These are phyloP conservation scores for Blastobotrys persicus DNA, from an alignment of 1,139 yeast genomes.

Conservation along the genomic window DNA sequence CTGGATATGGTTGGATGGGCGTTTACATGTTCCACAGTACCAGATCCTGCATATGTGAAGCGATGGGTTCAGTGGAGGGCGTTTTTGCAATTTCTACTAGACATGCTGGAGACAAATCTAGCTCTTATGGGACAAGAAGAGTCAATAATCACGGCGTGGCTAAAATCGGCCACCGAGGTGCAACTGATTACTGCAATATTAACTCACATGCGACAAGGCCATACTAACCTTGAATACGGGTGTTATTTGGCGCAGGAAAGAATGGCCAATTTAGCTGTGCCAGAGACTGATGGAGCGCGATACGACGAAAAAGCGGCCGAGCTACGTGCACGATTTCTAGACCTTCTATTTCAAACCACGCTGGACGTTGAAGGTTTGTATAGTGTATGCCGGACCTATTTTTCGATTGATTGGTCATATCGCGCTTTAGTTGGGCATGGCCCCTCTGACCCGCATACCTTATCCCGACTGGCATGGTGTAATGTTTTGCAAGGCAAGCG, in stretches of 20 bases:
- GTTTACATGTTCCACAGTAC: conserved; percentile 21
- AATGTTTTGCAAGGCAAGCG: not conserved
- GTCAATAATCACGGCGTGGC: conserved; percentile 9
- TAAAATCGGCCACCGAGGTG: not conserved
- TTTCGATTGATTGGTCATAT: conserved; percentile 2
- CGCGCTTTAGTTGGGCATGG: conserved; percentile 5
- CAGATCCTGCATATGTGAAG: conserved; percentile 15
- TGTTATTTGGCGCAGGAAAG: conserved; percentile 3
- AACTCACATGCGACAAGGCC: conserved; percentile 2
- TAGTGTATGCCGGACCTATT: not conserved
- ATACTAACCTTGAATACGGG: not conserved
- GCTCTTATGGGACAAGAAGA: not conserved
- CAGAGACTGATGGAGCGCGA: conserved; percentile 5
- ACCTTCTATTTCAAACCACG: conserved; percentile 8
- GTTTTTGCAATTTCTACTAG: conserved; percentile 18
- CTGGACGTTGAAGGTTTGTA: not conserved
- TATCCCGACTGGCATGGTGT: conserved; percentile 6
- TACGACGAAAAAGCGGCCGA: conserved; percentile 13
- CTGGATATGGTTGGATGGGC: conserved; percentile 26
- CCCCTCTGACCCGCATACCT: conserved; percentile 2
- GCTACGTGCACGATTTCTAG: conserved; percentile 16
- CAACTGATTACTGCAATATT: conserved; percentile 9
- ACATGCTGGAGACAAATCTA: conserved; percentile 19
- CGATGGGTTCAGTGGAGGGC: conserved; percentile 22
- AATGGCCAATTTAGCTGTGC: not conserved